Base-by-base conservation (phyloP, 73 alveolate genomes). In the Paramecium caudatum region DNA sequence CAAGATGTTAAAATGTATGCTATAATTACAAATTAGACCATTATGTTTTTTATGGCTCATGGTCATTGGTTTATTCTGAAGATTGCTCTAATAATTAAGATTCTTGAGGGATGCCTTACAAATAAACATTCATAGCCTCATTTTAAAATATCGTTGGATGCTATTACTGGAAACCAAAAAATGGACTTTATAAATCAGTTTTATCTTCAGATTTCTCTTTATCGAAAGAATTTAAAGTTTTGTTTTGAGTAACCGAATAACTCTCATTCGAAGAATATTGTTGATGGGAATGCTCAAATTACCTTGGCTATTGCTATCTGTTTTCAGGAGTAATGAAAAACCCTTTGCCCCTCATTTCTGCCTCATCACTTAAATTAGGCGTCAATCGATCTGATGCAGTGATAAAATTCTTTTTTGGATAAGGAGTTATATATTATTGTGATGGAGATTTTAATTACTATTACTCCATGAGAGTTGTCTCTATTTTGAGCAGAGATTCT, bases 291-390 rank as follows among this genome's bases (percentile, higher is more conserved):
- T 36, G 88, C 17, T 74, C 88, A 43, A 74, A 74, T 74, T 74
- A 43, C 32, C 88, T 74, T 74, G 88, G 88, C 23, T 74, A 8
- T 37, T 74, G 12, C 15, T 74, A 21, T 74, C 68, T 41, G 16
- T 74, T 19, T 41, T 74, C 88, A 41, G 88, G 88, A 10, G 88
- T 74, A 17, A 74, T 74, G 32, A 41, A 74, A 68, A 74, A 74
- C 25, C 69, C 62, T 74, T 46, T 37, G 6, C 55, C 83, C 39
- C 83, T 65, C 49, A 65, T 33, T 30, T 65, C 88, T 4, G 62
- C 62, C 30, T 74, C 88, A 5, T 74, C 88, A 43, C 88, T 74
- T 21, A 74, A 41, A 45, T 74, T 74, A 8, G 88, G 88, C 5
- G 88, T 74, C 46, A 74, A 74, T 27, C 7, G 16, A 74, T 74